phyloP scores from a whole-genome alignment of 305 asterid species.

The Solanum hybrid region DNA sequence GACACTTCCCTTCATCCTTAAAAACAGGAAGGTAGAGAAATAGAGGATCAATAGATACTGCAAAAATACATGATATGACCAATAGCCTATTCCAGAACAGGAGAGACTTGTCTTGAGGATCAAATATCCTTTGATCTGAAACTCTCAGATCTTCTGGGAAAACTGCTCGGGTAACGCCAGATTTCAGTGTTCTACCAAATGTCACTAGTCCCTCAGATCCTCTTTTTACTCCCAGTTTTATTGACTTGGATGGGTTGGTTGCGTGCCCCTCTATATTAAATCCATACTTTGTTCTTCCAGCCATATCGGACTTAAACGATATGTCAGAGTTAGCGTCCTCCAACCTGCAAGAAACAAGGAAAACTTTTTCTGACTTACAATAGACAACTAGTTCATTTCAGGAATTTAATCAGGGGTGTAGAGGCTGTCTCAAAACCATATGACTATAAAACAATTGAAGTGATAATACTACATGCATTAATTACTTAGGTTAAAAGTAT shows the following conservation, averaged over 20 bases:
- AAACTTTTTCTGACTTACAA: slow-evolving; percentile 3
- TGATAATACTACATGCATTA: not conserved
- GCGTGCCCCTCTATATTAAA: slow-evolving; percentile 57
- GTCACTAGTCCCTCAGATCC: slow-evolving; percentile 83
- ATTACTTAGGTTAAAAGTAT: not conserved
- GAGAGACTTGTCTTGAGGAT: slow-evolving; percentile 93
- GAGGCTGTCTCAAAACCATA: not conserved
- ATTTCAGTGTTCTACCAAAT: slow-evolving; percentile 61
- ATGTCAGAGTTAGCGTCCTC: slow-evolving; percentile 41
- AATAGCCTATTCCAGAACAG: slow-evolving; percentile 81
- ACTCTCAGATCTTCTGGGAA: slow-evolving; percentile 90
- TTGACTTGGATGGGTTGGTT: slow-evolving; percentile 40
- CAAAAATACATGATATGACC: slow-evolving; percentile 62
- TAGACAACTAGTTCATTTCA: not conserved
- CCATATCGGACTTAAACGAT: slow-evolving; percentile 63
- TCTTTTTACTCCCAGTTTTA: slow-evolving; percentile 47
- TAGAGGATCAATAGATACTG: slow-evolving; percentile 84
- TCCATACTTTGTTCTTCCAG: slow-evolving; percentile 43
- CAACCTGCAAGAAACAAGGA: slow-evolving; percentile 31
- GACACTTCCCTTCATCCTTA: slow-evolving; percentile 59
- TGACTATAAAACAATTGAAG: not conserved
- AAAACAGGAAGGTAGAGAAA: slow-evolving; percentile 86
- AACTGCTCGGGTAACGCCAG: slow-evolving; percentile 73
- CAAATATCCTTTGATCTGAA: slow-evolving; percentile 57
- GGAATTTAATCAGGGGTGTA: not conserved